Base-by-base conservation (phyloP, 176 grass and related monocot genomes). In the Bonia amplexicaulis region DNA sequence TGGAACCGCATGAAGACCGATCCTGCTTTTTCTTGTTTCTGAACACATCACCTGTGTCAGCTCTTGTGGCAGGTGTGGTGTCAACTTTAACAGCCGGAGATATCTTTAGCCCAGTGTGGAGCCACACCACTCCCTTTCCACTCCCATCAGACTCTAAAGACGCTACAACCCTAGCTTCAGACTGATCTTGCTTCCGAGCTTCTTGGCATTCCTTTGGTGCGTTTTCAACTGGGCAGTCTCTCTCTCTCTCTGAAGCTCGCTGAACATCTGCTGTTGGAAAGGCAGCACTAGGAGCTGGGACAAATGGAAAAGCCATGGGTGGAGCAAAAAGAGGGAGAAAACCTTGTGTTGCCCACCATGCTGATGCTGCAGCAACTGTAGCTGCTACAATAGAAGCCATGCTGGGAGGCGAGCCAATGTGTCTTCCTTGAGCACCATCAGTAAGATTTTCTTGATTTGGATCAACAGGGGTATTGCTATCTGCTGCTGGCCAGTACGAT, bases 1-100 rank as follows among this genome's bases (percentile, higher is more conserved):
- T 99, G 49, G 96, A 99, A 78, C 96, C 96, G 3, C 97, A 99
- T 45, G 97, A 99, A 79, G 97, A 99, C 60, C 91, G 91, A 90
- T 99, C 88, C 70, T 66, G 78, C 79, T 91, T 97, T 85, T 97
- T 96, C 74, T 92, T 91, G 47, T 76, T 92, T 65, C 53, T 85
- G 26, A 65, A 73, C 35, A 19, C 74, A 72, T 92, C 89, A 84
- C 49, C 45, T 40, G 86, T 78, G 71, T 89, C 73, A 82, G 55
- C 69, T 80, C 76, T 88, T 76, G 83, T 82, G 25, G 66, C 35
- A 86, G 44, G 39, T 79, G 47, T 78, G 75, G 71, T 67, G 46
- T 89, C 71, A 48, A 29, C 71, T 77, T 86, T 88, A 81, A 78
- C 82, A 40, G 57, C 73, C 13, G 37, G 81, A 70, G 83, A 84